Evolutionary conservation across 1,284 basidiomycete genomes (phyloP), one percentile per base, ranked within the genome.

Genomic region (Puccinia novopanici): DNA sequence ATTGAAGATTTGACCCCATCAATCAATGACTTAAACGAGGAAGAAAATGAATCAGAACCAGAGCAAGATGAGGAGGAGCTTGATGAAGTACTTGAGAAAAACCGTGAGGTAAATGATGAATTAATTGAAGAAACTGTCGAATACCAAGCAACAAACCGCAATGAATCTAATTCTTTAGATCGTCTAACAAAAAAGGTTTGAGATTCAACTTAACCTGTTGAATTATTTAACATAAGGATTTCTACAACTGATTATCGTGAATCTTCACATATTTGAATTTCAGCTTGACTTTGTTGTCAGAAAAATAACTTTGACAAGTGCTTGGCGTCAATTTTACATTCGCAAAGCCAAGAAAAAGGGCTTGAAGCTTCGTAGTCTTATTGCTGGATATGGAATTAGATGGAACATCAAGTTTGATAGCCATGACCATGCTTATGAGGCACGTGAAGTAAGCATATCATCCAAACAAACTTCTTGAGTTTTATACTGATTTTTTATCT

Each of bases 381-480:
- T 74, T 57, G 34, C 72, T 45, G 72, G 54, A 5, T 74, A 74
- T 24, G 72, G 72, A 27, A 74, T 74, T 3, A 52, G 55, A 13
- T 74, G 72, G 72, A 74, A 59, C 30, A 74, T 74, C 22, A 55
- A 74, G 55, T 74, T 37, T 57, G 72, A 74, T 17, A 74, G 72
- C n/a, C 40, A 27, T 59, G n/a, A 74, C 3, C n/a, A 22, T 37
- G 72, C 52, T 34, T 74, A 48, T 57, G 72, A 74, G 27, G 72
- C 55, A 27, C 72, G 30, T 3, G 55, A 70, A 70, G 45, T 52
- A 30, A 70, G 67, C 24, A 50, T 27, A 10, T 70, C 24, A 30
- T 70, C 8, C 13, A 24, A 24, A 22, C 1, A 19, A 5, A 12
- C 30, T 27, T 50, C n/a, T 50, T 70, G 42, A 50, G 52, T n/a